Evolutionary conservation across 192 early-diverging fungal species (phyloP).

Genomic region (Backusella tarrabulga): DNA sequence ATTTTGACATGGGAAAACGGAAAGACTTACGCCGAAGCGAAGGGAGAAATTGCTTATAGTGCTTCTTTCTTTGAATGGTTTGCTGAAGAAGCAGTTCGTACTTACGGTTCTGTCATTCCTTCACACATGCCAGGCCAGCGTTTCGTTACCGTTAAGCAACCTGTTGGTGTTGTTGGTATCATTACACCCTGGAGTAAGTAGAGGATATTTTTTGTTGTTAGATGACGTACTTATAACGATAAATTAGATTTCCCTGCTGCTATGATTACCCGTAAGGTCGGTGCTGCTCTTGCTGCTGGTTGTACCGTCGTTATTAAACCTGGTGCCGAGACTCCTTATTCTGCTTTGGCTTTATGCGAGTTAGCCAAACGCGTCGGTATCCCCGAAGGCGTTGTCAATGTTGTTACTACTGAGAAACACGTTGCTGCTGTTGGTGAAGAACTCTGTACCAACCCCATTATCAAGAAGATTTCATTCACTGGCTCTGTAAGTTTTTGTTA

Average conservation of each 20-base stretch:
- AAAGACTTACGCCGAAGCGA: slow-evolving; percentile 62
- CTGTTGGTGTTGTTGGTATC: slow-evolving; percentile 75
- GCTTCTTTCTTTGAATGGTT: slow-evolving; percentile 85
- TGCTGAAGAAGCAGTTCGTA: slow-evolving; percentile 77
- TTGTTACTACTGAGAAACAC: slow-evolving; percentile 60
- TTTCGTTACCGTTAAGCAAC: slow-evolving; percentile 71
- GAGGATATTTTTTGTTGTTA: not conserved
- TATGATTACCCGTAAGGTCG: slow-evolving; percentile 79
- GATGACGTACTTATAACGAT: not conserved
- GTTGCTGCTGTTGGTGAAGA: slow-evolving; percentile 59
- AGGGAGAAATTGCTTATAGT: slow-evolving; percentile 65
- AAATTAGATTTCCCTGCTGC: slow-evolving; percentile 78
- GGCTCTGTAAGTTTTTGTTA: slow-evolving; percentile 55
- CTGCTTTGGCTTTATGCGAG: slow-evolving; percentile 54
- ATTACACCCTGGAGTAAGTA: slow-evolving; percentile 72
- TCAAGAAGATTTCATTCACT: slow-evolving; percentile 78
- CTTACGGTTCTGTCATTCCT: slow-evolving; percentile 80
- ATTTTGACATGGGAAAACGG: slow-evolving; percentile 88
- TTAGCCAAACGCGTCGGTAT: slow-evolving; percentile 58
- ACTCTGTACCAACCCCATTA: slow-evolving; percentile 52
- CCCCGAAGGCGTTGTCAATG: slow-evolving; percentile 69
- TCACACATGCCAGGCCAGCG: slow-evolving; percentile 53
- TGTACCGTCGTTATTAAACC: slow-evolving; percentile 79
- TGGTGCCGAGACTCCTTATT: slow-evolving; percentile 56
- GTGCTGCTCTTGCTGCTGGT: slow-evolving; percentile 77